Percentiles rank a stretch among this genome's conserved stretches.
Conservation (phyloP, 75 land plant species). For the Cryptomeria japonica region DNA sequence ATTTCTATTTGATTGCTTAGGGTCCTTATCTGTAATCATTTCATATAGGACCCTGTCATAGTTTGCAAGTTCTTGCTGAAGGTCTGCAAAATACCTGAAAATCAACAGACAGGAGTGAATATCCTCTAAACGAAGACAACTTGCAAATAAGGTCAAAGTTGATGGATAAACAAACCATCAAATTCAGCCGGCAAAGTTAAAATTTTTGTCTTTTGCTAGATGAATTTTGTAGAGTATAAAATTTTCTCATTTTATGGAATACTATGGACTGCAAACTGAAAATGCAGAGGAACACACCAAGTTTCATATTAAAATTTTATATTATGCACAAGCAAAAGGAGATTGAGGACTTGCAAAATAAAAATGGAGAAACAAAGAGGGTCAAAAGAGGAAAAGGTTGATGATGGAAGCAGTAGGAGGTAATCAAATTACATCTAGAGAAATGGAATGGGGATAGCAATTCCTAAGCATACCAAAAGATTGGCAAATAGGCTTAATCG, state of each 20-base stretch:
- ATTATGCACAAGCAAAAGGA: not conserved
- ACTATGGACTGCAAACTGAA: not conserved
- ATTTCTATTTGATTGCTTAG: slow-evolving; percentile 56
- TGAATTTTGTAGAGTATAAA: not conserved
- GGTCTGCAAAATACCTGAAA: slow-evolving; percentile 76
- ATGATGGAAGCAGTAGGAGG: not conserved
- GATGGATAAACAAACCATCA: not conserved
- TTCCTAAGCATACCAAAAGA: too few relatives aligned
- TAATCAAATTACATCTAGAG: not conserved
- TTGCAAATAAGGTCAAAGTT: not conserved
- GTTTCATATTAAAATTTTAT: not conserved
- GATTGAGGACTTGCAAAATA: not conserved
- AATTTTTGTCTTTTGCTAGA: not conserved
- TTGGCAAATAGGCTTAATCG: not conserved
- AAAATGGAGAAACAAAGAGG: not conserved
- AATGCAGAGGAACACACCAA: not conserved
- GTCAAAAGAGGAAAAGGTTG: not conserved
- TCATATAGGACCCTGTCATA: slow-evolving; percentile 97
- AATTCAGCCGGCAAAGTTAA: not conserved
- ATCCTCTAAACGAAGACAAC: not conserved
- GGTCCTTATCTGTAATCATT: slow-evolving; percentile 94
- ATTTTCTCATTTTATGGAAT: not conserved
- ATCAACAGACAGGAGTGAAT: not conserved
- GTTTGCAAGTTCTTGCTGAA: slow-evolving; percentile 62
- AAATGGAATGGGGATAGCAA: not conserved